phyloP scores from a whole-genome alignment of 768 basidiomycete genomes.

The Boletus rubescentipes region DNA sequence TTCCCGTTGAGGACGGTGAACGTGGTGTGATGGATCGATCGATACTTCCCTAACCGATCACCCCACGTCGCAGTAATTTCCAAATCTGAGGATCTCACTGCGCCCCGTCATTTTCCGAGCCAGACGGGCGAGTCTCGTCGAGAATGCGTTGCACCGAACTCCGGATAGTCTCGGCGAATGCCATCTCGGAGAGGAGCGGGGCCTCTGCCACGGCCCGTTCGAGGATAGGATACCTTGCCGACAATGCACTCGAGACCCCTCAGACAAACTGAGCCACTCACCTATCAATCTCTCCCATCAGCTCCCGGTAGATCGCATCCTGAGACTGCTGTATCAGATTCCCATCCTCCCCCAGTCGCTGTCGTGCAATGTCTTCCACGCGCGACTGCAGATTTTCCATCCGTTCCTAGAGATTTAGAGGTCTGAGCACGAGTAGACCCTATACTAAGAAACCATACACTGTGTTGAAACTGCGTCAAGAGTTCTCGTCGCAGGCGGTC shows the following conservation, averaged over 20 bases:
- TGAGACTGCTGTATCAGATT: constrained; percentile 52
- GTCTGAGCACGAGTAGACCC: background rate
- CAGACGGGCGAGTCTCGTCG: constrained; percentile 29
- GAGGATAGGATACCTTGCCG: constrained; percentile 58
- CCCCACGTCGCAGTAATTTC: background rate
- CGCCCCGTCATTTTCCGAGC: background rate
- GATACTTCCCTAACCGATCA: background rate
- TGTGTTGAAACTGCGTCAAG: constrained; percentile 56
- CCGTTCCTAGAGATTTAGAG: constrained; percentile 46
- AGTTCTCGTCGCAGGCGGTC: constrained; percentile 69
- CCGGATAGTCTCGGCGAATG: constrained; percentile 45
- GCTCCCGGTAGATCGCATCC: constrained; percentile 55
- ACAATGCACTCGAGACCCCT: background rate
- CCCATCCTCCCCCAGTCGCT: constrained; percentile 53
- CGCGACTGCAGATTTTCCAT: constrained; percentile 53
- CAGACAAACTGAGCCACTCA: constrained; percentile 14
- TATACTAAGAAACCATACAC: constrained; percentile 37
- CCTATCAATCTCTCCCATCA: constrained; percentile 75
- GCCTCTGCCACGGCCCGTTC: constrained; percentile 59
- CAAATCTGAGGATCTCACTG: background rate
- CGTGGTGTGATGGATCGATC: constrained; percentile 5
- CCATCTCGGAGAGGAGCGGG: constrained; percentile 46
- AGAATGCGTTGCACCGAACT: constrained; percentile 46
- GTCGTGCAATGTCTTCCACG: constrained; percentile 60
- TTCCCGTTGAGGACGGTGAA: constrained; percentile 3